Conservation (phyloP, 202 grass and related monocot species). For the Zoysia matrella region DNA sequence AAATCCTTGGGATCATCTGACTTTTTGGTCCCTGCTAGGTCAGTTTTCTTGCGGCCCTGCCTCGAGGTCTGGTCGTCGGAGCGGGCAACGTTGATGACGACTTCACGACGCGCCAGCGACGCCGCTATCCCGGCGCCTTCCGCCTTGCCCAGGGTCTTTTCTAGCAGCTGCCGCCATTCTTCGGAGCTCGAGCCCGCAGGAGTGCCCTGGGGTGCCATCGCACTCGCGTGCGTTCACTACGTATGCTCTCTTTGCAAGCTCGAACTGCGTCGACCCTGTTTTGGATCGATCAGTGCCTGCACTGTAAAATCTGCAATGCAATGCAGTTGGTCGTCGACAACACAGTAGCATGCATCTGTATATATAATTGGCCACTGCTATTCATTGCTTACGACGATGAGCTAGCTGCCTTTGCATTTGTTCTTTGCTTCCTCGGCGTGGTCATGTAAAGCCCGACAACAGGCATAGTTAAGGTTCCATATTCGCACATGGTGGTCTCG, state of each 20-base stretch:
- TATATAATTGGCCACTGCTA: neutral
- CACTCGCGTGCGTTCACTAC: too few species aligned
- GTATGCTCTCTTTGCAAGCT: too few species aligned
- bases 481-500: neutral
- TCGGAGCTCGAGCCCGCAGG: neutral
- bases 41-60: neutral
- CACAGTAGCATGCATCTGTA: neutral
- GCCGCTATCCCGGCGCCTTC: neutral
- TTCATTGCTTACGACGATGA: neutral
- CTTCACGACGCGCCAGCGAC: neutral
- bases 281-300: too few species aligned
- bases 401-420: neutral
- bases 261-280: too few species aligned
- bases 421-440: neutral
- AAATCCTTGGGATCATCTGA: neutral
- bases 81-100: neutral
- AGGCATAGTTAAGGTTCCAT: neutral
- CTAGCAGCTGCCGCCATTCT: neutral
- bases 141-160: neutral
- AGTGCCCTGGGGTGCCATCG: neutral
- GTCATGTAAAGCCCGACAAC: neutral
- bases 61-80: neutral
- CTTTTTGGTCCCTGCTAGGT: neutral
- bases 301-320: neutral
- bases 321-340: neutral